Conservation (phyloP, 257 asterid species). For the Henckelia pumila region DNA sequence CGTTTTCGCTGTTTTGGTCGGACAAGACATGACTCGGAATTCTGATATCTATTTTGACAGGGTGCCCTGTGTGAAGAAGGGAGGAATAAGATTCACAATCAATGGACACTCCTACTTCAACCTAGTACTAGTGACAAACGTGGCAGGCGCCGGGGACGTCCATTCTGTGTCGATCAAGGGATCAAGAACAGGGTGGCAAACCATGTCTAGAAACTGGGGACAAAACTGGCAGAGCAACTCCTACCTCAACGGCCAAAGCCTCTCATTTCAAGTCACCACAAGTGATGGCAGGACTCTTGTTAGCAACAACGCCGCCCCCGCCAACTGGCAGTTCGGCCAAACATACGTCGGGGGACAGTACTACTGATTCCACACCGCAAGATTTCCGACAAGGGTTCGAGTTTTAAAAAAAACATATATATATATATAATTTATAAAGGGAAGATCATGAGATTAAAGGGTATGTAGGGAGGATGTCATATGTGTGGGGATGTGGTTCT, state of each 20-base stretch:
- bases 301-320: neutral
- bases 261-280: neutral
- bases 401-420: too few species aligned
- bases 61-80: conserved; percentile 48
- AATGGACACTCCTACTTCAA: conserved; percentile 93
- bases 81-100: conserved; percentile 79
- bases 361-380: neutral
- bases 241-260: neutral
- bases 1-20: too few species aligned
- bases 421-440: neutral
- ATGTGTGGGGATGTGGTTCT: neutral
- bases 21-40: neutral
- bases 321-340: neutral
- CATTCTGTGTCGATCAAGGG: conserved; percentile 56
- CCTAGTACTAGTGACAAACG: conserved; percentile 75
- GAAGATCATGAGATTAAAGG: neutral
- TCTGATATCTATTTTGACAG: neutral
- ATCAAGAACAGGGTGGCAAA: neutral
- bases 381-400: neutral
- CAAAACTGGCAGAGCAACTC: neutral
- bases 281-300: neutral
- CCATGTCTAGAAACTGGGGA: neutral
- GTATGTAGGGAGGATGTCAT: neutral
- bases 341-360: neutral
- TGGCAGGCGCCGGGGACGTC: conserved; percentile 89